Percentiles rank a stretch among this genome's conserved stretches.
Evolutionary conservation across 768 basidiomycete species (phyloP).

Genomic region (Cystofilobasidium bisporidii): DNA sequence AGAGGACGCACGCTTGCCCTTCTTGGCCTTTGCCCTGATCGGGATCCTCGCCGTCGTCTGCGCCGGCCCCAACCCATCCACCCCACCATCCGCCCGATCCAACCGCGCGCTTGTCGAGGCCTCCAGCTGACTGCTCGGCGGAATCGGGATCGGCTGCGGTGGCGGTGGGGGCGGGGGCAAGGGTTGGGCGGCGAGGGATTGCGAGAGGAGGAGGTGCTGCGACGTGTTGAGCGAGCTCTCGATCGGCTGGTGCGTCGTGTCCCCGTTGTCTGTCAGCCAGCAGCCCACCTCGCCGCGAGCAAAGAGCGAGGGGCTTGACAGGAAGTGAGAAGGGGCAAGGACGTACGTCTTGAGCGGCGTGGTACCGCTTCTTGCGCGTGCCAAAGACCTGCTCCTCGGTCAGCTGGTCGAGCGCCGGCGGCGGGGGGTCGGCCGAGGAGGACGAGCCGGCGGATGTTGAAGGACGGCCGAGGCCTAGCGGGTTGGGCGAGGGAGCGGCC

Average conservation of each 20-base stretch:
- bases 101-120: background rate
- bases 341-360: background rate
- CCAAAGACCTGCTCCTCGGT: constrained; percentile 9
- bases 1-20: background rate
- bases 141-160: background rate
- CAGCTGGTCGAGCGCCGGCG: background rate
- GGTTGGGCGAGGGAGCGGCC: background rate
- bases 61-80: background rate
- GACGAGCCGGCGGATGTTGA: constrained; percentile 4
- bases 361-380: background rate
- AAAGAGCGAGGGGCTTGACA: background rate
- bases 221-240: constrained; percentile 2
- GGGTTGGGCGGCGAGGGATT: background rate
- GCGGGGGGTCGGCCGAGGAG: background rate
- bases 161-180: background rate
- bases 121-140: background rate
- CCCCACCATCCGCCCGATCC: background rate
- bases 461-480: background rate
- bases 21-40: background rate
- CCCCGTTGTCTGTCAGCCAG: background rate
- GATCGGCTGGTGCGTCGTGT: background rate
- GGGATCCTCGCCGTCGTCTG: background rate
- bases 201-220: background rate
- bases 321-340: background rate
- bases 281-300: too few species aligned